Base-by-base conservation (phyloP, 1,284 basidiomycete species). In the Ceratobasidium sp. region DNA sequence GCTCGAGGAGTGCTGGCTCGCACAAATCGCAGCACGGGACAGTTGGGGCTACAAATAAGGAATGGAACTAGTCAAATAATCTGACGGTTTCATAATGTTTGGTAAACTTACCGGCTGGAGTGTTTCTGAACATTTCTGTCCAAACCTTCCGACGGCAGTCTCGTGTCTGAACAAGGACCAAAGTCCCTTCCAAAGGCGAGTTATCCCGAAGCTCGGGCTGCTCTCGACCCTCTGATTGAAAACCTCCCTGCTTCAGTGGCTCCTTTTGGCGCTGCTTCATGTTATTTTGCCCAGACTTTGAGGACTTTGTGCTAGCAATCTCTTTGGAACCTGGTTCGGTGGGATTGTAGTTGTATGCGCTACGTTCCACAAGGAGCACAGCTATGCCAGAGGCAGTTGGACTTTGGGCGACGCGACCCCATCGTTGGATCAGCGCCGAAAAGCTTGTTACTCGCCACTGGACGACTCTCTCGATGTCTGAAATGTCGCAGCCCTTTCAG, bases 401-500 rank as follows among this genome's bases (percentile, higher is more conserved):
- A n/a, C n/a, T n/a, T n/a, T n/a, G n/a, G 4, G 28, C 43, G 49
- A 49, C 35, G 26, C 44, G 44, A 41, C 52, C 47, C 0, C 79
- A 80, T 1, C 79, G 73, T 69, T 82, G 81, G 0, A 81, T 78
- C 71, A 79, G 81, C 0, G 77, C 41, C 7, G 80, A 82, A 0
- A 82, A 41, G 0, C 77, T 74, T 0, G 44, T 63, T 0, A 80
- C 58, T 44, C 79, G 81, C 81, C 81, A 82, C 69, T 82, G 81
- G 0, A 82, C 78, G 7, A 82, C 80, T 11, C 80, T 50, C 18
- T 82, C 79, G 14, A 82, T 78, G 61, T 80, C 78, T 0, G 80
- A 79, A 50, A 81, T 78, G 72, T 82, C 80, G 59, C 80, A 81
- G 21, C 81, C 81, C 81, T 82, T 59, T 9, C 38, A 18, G 5